These are phyloP conservation scores for Cryptococcus jaspeensis DNA, from an alignment of 1,284 basidiomycete species.

Conservation along the genomic window DNA sequence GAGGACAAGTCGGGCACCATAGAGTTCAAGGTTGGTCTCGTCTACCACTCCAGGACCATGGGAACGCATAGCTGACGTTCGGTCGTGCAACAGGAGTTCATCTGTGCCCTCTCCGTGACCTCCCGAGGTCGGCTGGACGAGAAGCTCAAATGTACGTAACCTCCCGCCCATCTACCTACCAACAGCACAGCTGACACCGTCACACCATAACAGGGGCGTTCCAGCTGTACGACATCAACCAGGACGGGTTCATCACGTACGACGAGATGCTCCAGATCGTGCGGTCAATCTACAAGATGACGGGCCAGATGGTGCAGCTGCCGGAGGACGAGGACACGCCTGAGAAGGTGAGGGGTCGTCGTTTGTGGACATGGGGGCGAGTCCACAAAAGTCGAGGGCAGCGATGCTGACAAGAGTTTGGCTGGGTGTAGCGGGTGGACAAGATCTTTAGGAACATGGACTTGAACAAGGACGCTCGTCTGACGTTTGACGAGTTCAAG, in stretches of 20 bases:
- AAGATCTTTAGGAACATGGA: constrained; percentile 96
- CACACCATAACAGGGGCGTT: constrained; percentile 77
- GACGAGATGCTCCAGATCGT: constrained; percentile 99
- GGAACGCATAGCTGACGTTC: constrained; percentile 38
- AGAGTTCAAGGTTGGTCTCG: constrained; percentile 69
- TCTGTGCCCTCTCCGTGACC: constrained; percentile 93
- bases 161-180: constrained; percentile 15
- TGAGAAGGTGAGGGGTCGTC: constrained; percentile 73
- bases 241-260: constrained; percentile 94
- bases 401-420: neutral
- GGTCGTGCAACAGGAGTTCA: constrained; percentile 68
- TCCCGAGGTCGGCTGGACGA: constrained; percentile 92
- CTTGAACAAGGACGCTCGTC: constrained; percentile 78
- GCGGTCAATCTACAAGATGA: constrained; percentile 97
- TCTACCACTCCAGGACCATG: constrained; percentile 15
- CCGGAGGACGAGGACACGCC: constrained; percentile 98
- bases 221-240: constrained; percentile 98
- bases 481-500: constrained; percentile 93
- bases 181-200: constrained; percentile 1
- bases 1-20: constrained; percentile 94
- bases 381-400: no score
- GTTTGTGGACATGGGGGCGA: no score
- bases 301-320: constrained; percentile 97
- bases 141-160: constrained; percentile 88
- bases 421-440: constrained; percentile 71